These are phyloP conservation scores for Pseudoneurospora amorphoporcata DNA, from an alignment of 495 filamentous ascomycete genomes.

Conservation along the genomic window DNA sequence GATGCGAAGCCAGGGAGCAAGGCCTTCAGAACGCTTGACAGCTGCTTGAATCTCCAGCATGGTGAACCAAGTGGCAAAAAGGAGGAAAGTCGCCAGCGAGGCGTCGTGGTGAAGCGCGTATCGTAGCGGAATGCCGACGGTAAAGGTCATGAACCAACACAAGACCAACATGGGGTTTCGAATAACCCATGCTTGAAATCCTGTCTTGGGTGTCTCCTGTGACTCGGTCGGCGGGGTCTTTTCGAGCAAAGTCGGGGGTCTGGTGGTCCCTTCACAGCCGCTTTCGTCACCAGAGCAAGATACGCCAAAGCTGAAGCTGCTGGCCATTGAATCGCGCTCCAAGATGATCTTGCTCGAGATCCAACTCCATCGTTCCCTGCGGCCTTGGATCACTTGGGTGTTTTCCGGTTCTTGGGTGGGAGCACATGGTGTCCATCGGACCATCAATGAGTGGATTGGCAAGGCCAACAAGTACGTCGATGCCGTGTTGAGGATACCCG, in stretches of 20 bases:
- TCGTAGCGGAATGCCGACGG: constrained; percentile 22
- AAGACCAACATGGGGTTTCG: constrained; percentile 17
- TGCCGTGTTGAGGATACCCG: constrained; percentile 18
- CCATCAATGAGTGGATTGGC: constrained; percentile 16
- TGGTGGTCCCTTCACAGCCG: not conserved
- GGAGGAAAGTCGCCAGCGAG: constrained; percentile 25
- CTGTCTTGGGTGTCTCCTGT: not conserved
- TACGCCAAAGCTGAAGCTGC: not conserved
- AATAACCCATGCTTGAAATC: constrained; percentile 1
- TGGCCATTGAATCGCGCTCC: constrained; percentile 2
- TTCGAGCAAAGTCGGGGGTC: not conserved
- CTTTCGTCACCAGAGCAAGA: not conserved
- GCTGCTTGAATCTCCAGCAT: constrained; percentile 27
- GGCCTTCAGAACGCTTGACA: constrained; percentile 17
- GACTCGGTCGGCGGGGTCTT: not conserved
- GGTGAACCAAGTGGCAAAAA: constrained; percentile 31
- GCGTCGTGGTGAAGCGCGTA: constrained; percentile 11
- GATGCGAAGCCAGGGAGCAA: constrained; percentile 14
- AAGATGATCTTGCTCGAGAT: constrained; percentile 1
- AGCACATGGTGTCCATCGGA: constrained; percentile 6
- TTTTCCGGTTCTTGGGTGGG: not conserved
- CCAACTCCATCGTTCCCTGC: not conserved
- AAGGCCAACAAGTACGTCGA: constrained; percentile 13
- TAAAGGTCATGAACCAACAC: constrained; percentile 14
- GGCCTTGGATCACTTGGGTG: not conserved